Percentiles rank a stretch among this genome's conserved stretches.
Evolutionary conservation across 2,329 filamentous ascomycete species (phyloP).

Genomic region (Rosellinia necatrix): DNA sequence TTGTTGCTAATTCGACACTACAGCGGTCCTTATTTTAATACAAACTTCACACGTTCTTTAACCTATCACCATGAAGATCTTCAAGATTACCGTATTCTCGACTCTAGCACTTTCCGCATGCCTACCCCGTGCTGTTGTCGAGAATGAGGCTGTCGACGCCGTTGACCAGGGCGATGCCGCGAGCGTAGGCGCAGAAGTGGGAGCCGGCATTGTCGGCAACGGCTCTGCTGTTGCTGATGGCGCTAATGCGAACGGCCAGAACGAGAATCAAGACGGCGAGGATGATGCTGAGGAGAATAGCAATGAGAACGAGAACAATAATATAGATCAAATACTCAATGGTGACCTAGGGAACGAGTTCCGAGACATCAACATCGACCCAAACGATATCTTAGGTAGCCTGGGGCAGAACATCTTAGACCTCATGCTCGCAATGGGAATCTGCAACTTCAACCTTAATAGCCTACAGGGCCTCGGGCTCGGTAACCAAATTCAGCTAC

Average conservation of each 20-base stretch:
- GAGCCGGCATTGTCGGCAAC: conserved; percentile 20
- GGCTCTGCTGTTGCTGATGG: conserved; percentile 24
- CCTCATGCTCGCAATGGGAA: conserved; percentile 34
- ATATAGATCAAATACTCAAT: conserved; percentile 4
- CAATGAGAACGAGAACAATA: neutral
- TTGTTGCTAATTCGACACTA: neutral
- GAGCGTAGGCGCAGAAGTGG: neutral
- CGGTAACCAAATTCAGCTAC: conserved; percentile 35
- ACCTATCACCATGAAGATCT: conserved; percentile 34
- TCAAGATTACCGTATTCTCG: conserved; percentile 31
- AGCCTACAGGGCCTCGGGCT: conserved; percentile 33
- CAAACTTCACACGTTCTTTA: conserved; percentile 7
- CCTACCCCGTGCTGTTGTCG: conserved; percentile 28
- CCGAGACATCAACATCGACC: conserved; percentile 28
- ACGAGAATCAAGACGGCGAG: conserved; percentile 1
- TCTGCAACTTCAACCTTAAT: conserved; percentile 37
- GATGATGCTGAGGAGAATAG: conserved; percentile 15
- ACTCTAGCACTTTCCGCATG: conserved; percentile 35
- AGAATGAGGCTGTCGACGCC: neutral
- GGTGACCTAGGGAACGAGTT: conserved; percentile 24
- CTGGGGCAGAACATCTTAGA: conserved; percentile 28
- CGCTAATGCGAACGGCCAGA: conserved; percentile 6
- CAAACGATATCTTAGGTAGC: conserved; percentile 28
- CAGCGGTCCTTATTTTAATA: conserved; percentile 12
- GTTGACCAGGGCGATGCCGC: conserved; percentile 9